A percentile compares a stretch with the other conserved stretches of the same genome.
phyloP scores from a whole-genome alignment of 768 basidiomycete genomes.

The Suillus lakei region DNA sequence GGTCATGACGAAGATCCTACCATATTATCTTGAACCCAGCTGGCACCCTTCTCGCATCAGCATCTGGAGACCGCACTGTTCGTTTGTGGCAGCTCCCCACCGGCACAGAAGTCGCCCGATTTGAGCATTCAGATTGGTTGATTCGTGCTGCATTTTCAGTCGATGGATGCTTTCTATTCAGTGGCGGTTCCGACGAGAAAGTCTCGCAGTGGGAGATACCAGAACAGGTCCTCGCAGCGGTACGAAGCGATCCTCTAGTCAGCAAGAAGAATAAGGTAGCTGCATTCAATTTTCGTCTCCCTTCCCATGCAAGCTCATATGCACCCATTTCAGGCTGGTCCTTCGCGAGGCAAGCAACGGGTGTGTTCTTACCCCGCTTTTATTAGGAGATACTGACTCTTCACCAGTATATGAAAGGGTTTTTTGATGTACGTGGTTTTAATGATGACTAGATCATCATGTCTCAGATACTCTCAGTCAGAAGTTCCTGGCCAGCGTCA shows the following conservation, averaged over 20 bases:
- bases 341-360: background rate
- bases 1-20: background rate
- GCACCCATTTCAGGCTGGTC: background rate
- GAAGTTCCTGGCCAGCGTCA: background rate
- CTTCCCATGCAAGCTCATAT: background rate
- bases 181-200: background rate
- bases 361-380: too few species aligned
- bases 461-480: background rate
- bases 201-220: background rate
- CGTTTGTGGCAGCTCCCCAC: background rate
- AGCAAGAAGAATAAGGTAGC: background rate
- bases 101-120: background rate
- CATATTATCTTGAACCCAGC: background rate
- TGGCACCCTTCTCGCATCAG: background rate
- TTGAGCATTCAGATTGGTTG: background rate
- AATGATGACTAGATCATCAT: too few species aligned
- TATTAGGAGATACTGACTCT: background rate
- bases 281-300: background rate
- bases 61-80: background rate
- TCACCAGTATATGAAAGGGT: background rate
- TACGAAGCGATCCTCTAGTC: background rate
- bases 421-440: background rate
- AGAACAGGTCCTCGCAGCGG: background rate
- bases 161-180: background rate
- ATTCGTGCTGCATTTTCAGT: background rate